These are phyloP conservation scores for Oleoguttula mirabilis DNA, from an alignment of 495 filamentous ascomycete genomes.

Conservation along the genomic window DNA sequence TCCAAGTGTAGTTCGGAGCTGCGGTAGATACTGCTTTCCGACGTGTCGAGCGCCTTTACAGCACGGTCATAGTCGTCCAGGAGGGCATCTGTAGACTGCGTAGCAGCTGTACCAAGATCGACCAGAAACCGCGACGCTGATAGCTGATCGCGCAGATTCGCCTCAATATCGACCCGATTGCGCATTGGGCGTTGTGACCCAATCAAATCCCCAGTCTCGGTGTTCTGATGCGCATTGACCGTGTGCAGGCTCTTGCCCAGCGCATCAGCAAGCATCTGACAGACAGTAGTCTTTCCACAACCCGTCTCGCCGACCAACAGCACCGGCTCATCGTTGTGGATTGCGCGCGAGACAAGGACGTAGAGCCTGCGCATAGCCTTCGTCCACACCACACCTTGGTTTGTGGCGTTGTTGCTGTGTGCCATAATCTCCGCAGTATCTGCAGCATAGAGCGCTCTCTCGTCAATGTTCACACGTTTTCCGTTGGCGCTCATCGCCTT, in stretches of 20 bases:
- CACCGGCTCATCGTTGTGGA: constrained; percentile 86
- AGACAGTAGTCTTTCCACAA: constrained; percentile 93
- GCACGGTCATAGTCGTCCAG: constrained; percentile 36
- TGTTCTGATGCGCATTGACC: constrained; percentile 94
- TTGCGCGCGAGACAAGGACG: constrained; percentile 68
- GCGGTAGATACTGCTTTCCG: constrained; percentile 21
- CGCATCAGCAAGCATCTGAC: constrained; percentile 77
- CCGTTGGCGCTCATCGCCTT: constrained; percentile 56
- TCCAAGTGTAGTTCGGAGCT: constrained; percentile 32
- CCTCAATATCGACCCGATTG: constrained; percentile 61
- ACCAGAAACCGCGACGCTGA: constrained; percentile 18
- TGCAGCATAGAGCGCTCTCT: constrained; percentile 54
- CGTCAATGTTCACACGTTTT: constrained; percentile 56
- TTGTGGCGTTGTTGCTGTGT: constrained; percentile 36
- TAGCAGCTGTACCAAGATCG: constrained; percentile 44
- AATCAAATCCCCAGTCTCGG: constrained; percentile 93
- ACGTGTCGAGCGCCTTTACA: constrained; percentile 22
- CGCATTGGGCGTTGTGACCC: constrained; percentile 86
- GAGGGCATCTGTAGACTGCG: constrained; percentile 32
- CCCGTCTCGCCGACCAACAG: constrained; percentile 93
- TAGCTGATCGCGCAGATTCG: constrained; percentile 37
- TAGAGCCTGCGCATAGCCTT: constrained; percentile 84
- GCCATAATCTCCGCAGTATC: constrained; percentile 42
- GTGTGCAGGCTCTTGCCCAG: constrained; percentile 64
- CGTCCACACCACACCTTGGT: constrained; percentile 74